Evolutionary conservation across 805 yeast species (phyloP).

Genomic region (Scheffersomyces ergatensis): DNA sequence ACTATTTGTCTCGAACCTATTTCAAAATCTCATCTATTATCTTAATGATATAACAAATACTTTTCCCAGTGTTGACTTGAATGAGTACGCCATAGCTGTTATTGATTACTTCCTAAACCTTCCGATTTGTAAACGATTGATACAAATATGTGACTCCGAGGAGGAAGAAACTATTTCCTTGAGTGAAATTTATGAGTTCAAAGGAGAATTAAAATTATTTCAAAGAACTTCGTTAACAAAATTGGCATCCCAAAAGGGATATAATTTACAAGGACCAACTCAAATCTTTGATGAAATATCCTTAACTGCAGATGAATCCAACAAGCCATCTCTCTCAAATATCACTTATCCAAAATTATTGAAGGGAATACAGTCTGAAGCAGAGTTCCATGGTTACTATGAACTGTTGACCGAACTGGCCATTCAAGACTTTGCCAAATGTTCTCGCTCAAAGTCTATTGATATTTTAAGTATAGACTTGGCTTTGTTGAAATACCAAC

Average conservation of each 20-base stretch:
- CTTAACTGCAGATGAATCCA: conserved; percentile 9
- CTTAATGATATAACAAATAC: conserved; percentile 34
- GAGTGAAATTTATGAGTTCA: conserved; percentile 31
- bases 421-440: conserved; percentile 48
- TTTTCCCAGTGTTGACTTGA: conserved; percentile 14
- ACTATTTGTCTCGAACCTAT: conserved; percentile 36
- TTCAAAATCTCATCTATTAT: conserved; percentile 35
- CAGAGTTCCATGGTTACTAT: conserved; percentile 29
- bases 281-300: conserved; percentile 19
- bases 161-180: conserved; percentile 10
- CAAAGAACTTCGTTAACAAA: conserved; percentile 44
- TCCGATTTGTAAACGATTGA: conserved; percentile 19
- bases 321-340: background rate
- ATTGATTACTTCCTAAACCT: conserved; percentile 39
- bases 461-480: conserved; percentile 77
- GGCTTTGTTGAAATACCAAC: conserved; percentile 65
- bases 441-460: conserved; percentile 60
- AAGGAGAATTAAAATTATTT: conserved; percentile 49
- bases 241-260: conserved; percentile 20
- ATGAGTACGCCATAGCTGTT: conserved; percentile 39
- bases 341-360: background rate
- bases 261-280: conserved; percentile 9
- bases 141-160: conserved; percentile 17
- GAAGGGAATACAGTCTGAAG: background rate
- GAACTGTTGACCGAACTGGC: conserved; percentile 55